These are phyloP conservation scores for Phytophthora aleatoria DNA, from an alignment of 352 stramenopile genomes.

Conservation along the genomic window DNA sequence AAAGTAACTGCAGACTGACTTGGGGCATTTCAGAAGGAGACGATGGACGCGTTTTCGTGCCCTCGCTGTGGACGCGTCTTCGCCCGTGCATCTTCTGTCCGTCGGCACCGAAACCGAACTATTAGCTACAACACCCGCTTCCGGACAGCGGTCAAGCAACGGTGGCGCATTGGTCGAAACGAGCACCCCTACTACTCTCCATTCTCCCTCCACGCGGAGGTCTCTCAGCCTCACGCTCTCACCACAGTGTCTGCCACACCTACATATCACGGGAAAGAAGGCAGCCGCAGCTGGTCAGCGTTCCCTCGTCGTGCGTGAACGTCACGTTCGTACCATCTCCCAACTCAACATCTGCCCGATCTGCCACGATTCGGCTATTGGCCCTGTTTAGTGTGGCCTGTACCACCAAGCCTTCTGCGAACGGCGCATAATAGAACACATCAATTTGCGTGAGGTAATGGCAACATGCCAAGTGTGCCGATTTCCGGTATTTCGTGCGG, in stretches of 20 bases:
- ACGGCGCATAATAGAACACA: neutral
- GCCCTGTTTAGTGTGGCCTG: neutral
- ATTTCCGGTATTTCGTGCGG: neutral
- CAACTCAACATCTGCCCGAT: neutral
- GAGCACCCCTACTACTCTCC: too few species aligned
- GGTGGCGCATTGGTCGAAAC: neutral
- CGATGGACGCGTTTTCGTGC: neutral
- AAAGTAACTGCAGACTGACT: neutral
- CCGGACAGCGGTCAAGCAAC: neutral
- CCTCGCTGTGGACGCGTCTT: neutral
- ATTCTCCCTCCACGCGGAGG: too few species aligned
- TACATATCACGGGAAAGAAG: too few species aligned
- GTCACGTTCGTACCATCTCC: too few species aligned
- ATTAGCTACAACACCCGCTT: neutral
- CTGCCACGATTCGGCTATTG: neutral
- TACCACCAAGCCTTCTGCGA: neutral
- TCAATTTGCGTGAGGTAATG: neutral
- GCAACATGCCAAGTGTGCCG: neutral
- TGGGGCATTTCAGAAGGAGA: neutral
- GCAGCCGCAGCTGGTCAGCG: too few species aligned
- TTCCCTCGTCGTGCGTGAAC: too few species aligned
- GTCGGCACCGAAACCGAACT: neutral
- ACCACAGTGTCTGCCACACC: too few species aligned
- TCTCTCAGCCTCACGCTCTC: too few species aligned
- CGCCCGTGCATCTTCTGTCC: neutral